These are phyloP conservation scores for Cytospora chrysosperma DNA, from an alignment of 2,329 filamentous ascomycete genomes.

Conservation along the genomic window DNA sequence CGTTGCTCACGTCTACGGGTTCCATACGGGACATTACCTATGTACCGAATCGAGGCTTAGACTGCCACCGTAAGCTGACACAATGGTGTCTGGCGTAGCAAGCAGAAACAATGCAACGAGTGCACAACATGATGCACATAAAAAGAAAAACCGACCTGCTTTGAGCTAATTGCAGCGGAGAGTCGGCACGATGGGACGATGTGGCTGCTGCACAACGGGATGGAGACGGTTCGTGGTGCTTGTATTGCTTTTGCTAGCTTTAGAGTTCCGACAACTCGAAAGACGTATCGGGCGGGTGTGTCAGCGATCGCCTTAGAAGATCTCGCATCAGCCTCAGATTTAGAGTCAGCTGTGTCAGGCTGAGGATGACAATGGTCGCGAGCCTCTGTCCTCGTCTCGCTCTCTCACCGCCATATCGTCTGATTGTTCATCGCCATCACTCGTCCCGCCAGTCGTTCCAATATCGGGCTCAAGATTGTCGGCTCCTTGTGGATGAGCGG, in stretches of 20 bases:
- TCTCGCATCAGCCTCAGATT: background rate
- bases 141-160: background rate
- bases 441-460: background rate
- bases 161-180: background rate
- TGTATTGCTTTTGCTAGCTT: background rate
- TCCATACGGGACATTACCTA: background rate
- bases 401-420: background rate
- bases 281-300: background rate
- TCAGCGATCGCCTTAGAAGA: background rate
- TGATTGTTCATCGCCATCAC: background rate
- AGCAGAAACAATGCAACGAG: background rate
- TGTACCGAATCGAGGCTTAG: background rate
- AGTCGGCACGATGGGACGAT: background rate
- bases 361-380: background rate
- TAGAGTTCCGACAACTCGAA: background rate
- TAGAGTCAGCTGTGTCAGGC: background rate
- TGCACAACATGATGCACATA: background rate
- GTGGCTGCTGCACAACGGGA: background rate
- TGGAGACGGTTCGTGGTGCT: background rate
- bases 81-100: background rate
- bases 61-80: background rate
- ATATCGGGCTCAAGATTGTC: constrained; percentile 6
- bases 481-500: constrained; percentile 19
- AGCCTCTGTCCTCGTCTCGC: background rate
- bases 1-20: background rate